Percentiles rank a stretch among this genome's conserved stretches.
Conservation (phyloP, 2,329 filamentous ascomycete species). For the Clonostachys rosea region DNA sequence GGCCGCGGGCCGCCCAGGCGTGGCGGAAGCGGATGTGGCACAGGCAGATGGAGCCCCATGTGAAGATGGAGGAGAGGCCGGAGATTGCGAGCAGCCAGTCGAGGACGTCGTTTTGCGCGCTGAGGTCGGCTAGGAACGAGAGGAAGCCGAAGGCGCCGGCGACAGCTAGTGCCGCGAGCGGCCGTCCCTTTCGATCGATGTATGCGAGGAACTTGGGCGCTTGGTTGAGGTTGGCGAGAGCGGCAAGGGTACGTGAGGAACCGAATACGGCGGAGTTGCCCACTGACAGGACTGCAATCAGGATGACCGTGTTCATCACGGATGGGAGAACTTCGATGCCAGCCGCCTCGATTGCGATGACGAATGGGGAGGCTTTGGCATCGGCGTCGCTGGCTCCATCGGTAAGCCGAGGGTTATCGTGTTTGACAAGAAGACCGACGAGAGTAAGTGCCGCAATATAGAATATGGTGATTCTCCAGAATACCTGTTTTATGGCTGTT, state of each 20-base stretch:
- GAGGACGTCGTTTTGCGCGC: slow-evolving; percentile 58
- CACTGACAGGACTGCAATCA: slow-evolving; percentile 84
- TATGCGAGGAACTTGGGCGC: slow-evolving; percentile 75
- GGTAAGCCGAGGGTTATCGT: slow-evolving; percentile 60
- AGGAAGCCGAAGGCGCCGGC: slow-evolving; percentile 68
- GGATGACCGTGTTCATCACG: slow-evolving; percentile 92
- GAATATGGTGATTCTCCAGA: slow-evolving; percentile 90
- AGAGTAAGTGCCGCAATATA: slow-evolving; percentile 80
- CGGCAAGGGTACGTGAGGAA: slow-evolving; percentile 83
- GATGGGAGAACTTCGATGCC: slow-evolving; percentile 78
- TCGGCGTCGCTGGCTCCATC: slow-evolving; percentile 50
- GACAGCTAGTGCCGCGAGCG: slow-evolving; percentile 66
- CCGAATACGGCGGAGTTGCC: slow-evolving; percentile 92
- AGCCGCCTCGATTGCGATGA: slow-evolving; percentile 84
- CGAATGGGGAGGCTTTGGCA: slow-evolving; percentile 80
- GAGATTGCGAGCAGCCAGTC: slow-evolving; percentile 77
- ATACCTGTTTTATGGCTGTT: slow-evolving; percentile 86
- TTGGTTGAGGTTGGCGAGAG: slow-evolving; percentile 82
- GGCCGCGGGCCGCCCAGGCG: slow-evolving; percentile 69
- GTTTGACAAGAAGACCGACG: slow-evolving; percentile 78
- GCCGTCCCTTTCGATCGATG: slow-evolving; percentile 78
- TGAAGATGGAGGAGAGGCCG: slow-evolving; percentile 70
- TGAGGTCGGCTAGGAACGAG: slow-evolving; percentile 68
- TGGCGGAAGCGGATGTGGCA: slow-evolving; percentile 86
- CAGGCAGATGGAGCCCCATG: slow-evolving; percentile 82